These are phyloP conservation scores for Corynespora cassiicola DNA, from an alignment of 2,329 filamentous ascomycete species.

Conservation along the genomic window DNA sequence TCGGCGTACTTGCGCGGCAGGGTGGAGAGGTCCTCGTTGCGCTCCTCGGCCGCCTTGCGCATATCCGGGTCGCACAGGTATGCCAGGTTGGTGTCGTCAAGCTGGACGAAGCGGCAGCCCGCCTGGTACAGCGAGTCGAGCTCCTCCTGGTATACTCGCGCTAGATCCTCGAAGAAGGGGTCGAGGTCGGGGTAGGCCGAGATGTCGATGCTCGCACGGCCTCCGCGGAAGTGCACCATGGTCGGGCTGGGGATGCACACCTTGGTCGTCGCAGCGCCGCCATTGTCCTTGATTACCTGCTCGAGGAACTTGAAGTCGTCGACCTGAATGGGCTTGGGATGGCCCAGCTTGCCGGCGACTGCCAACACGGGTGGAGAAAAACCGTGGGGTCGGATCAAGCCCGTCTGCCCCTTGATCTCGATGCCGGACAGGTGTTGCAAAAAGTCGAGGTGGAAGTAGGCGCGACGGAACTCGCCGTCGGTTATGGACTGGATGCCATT, in stretches of 20 bases:
- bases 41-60: constrained; percentile 59
- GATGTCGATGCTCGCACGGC: constrained; percentile 59
- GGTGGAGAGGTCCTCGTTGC: constrained; percentile 57
- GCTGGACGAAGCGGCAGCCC: constrained; percentile 63
- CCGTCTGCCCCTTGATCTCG: constrained; percentile 58
- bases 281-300: constrained; percentile 50
- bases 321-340: constrained; percentile 62
- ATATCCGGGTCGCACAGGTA: constrained; percentile 65
- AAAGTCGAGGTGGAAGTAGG: constrained; percentile 67
- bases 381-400: constrained; percentile 50
- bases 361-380: constrained; percentile 61
- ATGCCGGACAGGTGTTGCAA: constrained; percentile 62
- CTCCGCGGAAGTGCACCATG: constrained; percentile 67
- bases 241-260: constrained; percentile 65
- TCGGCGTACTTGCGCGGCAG: constrained; percentile 60
- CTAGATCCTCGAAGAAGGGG: constrained; percentile 62
- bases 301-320: constrained; percentile 63
- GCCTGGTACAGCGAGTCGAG: constrained; percentile 60
- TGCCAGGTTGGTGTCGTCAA: constrained; percentile 67
- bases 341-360: constrained; percentile 61
- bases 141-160: constrained; percentile 63
- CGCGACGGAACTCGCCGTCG: constrained; percentile 64
- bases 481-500: constrained; percentile 60
- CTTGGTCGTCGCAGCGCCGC: constrained; percentile 54
- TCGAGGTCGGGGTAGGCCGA: constrained; percentile 62